Base-by-base conservation (phyloP, 345 rosid species). In the Microthlaspi erraticum region DNA sequence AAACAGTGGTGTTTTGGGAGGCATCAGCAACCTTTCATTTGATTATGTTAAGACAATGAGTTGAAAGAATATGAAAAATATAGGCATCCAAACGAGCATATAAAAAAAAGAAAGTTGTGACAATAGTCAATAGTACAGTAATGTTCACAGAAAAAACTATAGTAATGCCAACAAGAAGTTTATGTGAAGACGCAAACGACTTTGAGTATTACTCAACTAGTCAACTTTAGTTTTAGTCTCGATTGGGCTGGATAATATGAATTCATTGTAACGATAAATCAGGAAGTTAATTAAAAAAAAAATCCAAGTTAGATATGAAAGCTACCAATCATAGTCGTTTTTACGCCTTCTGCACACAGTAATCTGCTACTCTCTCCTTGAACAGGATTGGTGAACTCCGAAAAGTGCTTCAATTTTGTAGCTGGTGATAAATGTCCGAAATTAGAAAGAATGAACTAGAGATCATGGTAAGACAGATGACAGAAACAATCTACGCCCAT, bases 1-100 rank as follows among this genome's bases (percentile, higher is more conserved):
- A 79, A 94, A 94, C 66, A 94, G 97, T 3, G 99, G 99, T 48
- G 99, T 89, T 51, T 94, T 98, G 0, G 99, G 99, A 60, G 99
- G 98, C 79, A 98, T 91, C 83, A 91, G 78, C 70, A 94, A 84
- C 99, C 99, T 94, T 80, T 66, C 74, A 81, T 72, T 76, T 76
- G 64, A 76, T 58, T 39, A 84, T 38, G 42, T 77, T 82, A 72
- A 87, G 75, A 58, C 46, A 63, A 71, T 29, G 41, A 75, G 74
- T 23, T 37, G 8, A 31, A 63, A 57, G 23, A 54, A 64, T 18
- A 32, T 58, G n/a, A 7, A 3, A 61, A 13, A 26, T 44, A 43
- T 32, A 38, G 37, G 31, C 45, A 49, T 51, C 66, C 43, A 48
- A 57, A 14, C 60, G 70, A 39, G 36, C 32, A 36, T 60, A 53